phyloP scores from a whole-genome alignment of 768 basidiomycete genomes.

The Lactarius trivialis region DNA sequence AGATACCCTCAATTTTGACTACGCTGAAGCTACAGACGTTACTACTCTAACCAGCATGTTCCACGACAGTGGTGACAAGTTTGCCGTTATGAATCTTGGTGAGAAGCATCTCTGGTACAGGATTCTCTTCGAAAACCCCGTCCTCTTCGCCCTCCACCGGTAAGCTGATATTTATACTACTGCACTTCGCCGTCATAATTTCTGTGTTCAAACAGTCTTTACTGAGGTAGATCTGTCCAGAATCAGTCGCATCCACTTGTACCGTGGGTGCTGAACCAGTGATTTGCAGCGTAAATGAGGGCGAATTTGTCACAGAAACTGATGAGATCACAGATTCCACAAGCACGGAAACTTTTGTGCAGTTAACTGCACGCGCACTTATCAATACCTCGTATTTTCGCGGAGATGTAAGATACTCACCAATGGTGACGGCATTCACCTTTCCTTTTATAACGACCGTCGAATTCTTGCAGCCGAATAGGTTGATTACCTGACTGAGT shows the following conservation, averaged over 20 bases:
- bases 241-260: constrained; percentile 91
- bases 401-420: constrained; percentile 39
- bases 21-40: neutral
- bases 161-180: constrained; percentile 83
- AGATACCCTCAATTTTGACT: neutral
- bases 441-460: constrained; percentile 86
- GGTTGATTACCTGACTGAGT: constrained; percentile 77
- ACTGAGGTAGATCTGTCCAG: constrained; percentile 90
- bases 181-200: constrained; percentile 92
- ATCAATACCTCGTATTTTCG: neutral
- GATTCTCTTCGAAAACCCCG: constrained; percentile 82
- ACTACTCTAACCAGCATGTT: constrained; percentile 60
- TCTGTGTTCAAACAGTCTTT: constrained; percentile 73
- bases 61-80: constrained; percentile 81
- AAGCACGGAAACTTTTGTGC: constrained; percentile 79
- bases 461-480: constrained; percentile 85
- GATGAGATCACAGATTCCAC: constrained; percentile 92
- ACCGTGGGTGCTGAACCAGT: constrained; percentile 87
- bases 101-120: constrained; percentile 95
- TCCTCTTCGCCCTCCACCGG: constrained; percentile 87
- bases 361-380: constrained; percentile 55
- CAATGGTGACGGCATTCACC: constrained; percentile 85
- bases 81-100: constrained; percentile 76
- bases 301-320: constrained; percentile 82
- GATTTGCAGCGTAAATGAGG: constrained; percentile 90